Base-by-base conservation (phyloP, 306 rosid species). In the Cercis canadensis region DNA sequence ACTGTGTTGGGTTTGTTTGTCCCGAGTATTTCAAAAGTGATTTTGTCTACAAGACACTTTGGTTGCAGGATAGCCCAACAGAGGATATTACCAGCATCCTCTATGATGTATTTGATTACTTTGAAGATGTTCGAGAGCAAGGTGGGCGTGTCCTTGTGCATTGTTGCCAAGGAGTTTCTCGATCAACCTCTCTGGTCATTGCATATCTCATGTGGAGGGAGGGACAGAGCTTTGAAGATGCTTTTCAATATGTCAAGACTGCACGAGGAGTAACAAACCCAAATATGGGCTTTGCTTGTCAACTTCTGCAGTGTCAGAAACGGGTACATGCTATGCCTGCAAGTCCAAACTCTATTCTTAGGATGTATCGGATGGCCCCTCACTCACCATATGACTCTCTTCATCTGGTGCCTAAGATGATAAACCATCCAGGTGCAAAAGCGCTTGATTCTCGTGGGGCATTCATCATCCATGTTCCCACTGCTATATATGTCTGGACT, bases 151-250 rank as follows among this genome's bases (percentile, higher is more conserved):
- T 94, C 37, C 75, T 94, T 39, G 98, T 90, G 14, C 98, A 94
- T 57, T 94, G 98, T 67, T 89, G 92, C 60, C 96, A 90, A 67
- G 98, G 98, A 40, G 95, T 94, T 57, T 94, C 98, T 17, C 69
- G 98, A 64, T 94, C 98, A 0, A 80, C 91, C 4, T 86, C 98
- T 15, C 63, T 94, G 73, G 98, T 94, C 1, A 94, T 94, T 50
- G 98, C 98, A 0, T 94, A 94, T 64, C 89, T 94, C 67, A 94
- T 94, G 97, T 94, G 98, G 98, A 90, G 93, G 83, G 78, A 94
- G 18, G 87, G 89, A 16, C 96, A 83, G 73, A 90, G 89, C 83
- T 94, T 89, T 40, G 96, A 94, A 33, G 96, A 89, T 41, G 98
- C 98, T 3, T 90, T 94, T 71, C 96, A 94, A 74, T 84, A 74